A percentile compares a stretch with the other conserved stretches of the same genome.
Evolutionary conservation across 2,329 filamentous ascomycete genomes (phyloP).

Genomic region (Pseudocercospora musae): DNA sequence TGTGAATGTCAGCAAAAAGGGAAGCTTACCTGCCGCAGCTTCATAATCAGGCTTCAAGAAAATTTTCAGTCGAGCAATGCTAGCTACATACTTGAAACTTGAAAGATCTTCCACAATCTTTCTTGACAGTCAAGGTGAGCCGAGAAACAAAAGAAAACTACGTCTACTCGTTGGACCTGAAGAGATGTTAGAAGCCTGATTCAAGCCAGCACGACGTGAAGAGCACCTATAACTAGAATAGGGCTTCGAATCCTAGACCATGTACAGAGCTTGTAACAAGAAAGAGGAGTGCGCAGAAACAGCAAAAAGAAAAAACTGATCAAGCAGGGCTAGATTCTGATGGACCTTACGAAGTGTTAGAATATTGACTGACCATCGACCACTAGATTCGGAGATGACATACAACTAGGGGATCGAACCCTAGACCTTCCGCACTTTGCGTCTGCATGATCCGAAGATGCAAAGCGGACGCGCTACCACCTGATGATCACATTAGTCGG

Average conservation of each 20-base stretch:
- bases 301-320: too few species aligned
- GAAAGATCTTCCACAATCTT: background rate
- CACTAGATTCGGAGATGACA: background rate
- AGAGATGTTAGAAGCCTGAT: background rate
- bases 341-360: too few species aligned
- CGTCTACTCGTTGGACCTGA: background rate
- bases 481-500: background rate
- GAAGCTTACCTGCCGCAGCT: background rate
- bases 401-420: constrained; percentile 9
- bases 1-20: background rate
- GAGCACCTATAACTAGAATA: too few species aligned
- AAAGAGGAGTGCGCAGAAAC: too few species aligned
- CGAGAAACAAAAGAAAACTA: background rate
- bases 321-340: too few species aligned
- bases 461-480: constrained; percentile 10
- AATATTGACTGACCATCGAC: too few species aligned
- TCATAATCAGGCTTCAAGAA: background rate
- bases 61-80: background rate
- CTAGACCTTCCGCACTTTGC: constrained; percentile 5
- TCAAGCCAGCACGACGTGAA: background rate
- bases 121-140: background rate
- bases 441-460: background rate
- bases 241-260: too few species aligned
- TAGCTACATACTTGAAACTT: background rate
- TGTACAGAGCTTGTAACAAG: too few species aligned